A percentile compares a stretch with the other conserved stretches of the same genome.
phyloP scores from a whole-genome alignment of 306 rosid genomes.

The Herpetospermum pedunculosum region DNA sequence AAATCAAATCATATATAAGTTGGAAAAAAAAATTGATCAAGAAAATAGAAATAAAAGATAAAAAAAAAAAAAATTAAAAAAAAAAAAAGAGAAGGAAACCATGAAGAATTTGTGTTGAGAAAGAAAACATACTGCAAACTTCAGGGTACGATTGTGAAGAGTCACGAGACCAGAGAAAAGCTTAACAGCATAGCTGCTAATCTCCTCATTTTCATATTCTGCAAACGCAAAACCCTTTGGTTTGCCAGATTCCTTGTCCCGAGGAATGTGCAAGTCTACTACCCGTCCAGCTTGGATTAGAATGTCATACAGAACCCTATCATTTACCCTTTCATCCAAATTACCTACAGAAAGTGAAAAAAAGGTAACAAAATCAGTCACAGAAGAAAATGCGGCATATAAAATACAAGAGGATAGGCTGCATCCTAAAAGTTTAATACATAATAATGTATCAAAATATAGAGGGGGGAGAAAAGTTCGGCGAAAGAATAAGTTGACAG shows the following conservation, averaged over 20 bases:
- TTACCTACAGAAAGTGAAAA: conserved; percentile 41
- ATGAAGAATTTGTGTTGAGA: not conserved
- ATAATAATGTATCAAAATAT: not conserved
- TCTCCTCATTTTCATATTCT: conserved; percentile 74
- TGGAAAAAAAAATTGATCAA: conserved; percentile 1
- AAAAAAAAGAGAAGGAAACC: not conserved
- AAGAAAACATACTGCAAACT: conserved; percentile 56
- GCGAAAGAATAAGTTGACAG: not conserved
- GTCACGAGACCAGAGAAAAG: conserved; percentile 90
- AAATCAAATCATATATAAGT: no score
- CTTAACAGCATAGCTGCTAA: conserved; percentile 74
- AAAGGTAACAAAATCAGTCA: not conserved
- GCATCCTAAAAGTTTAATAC: not conserved
- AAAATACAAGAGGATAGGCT: not conserved
- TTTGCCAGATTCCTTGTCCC: conserved; percentile 67
- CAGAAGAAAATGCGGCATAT: not conserved
- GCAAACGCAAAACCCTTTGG: conserved; percentile 85
- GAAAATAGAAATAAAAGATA: not conserved
- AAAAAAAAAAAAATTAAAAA: not conserved
- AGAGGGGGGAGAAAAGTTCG: not conserved
- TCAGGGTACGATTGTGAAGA: conserved; percentile 65
- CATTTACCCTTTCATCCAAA: conserved; percentile 86
- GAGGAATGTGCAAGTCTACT: conserved; percentile 69
- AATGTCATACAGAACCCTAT: conserved; percentile 72
- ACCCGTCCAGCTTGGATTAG: conserved; percentile 83